Evolutionary conservation across 352 stramenopile genomes (phyloP).

Genomic region (Phytopythium sindhum): DNA sequence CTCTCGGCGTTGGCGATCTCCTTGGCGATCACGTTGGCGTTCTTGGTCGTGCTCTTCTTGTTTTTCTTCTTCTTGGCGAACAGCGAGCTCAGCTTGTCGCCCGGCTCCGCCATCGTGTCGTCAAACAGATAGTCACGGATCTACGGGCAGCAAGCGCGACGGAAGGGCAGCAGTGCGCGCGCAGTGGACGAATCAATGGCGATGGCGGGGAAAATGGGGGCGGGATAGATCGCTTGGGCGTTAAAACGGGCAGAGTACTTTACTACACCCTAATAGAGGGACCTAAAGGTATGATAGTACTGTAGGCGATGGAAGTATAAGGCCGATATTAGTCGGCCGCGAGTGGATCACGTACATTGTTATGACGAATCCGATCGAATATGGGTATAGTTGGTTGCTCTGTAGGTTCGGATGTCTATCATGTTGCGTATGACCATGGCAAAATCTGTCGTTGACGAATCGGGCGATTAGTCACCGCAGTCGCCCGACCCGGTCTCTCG

Average conservation of each 20-base stretch:
- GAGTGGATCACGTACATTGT: no score
- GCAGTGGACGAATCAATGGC: background rate
- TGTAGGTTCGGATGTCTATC: no score
- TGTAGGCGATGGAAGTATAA: background rate
- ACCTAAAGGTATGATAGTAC: no score
- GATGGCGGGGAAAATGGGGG: background rate
- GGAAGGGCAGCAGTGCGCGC: no score
- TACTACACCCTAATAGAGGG: background rate
- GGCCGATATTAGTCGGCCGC: no score
- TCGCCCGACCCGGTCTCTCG: background rate
- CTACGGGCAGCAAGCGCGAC: no score
- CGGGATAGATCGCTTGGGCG: background rate
- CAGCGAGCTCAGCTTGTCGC: conserved; percentile 76
- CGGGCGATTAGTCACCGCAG: background rate
- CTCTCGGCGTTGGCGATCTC: conserved; percentile 24
- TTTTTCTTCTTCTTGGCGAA: conserved; percentile 87
- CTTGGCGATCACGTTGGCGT: conserved; percentile 78
- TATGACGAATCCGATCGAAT: no score
- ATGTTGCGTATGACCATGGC: no score
- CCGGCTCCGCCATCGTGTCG: conserved; percentile 34
- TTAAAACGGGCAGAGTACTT: background rate
- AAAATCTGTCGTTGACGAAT: background rate
- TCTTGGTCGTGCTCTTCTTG: conserved; percentile 70
- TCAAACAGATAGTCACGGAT: background rate
- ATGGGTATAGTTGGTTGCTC: no score